Conservation (phyloP, 768 basidiomycete genomes). For the Serendipita indica region DNA sequence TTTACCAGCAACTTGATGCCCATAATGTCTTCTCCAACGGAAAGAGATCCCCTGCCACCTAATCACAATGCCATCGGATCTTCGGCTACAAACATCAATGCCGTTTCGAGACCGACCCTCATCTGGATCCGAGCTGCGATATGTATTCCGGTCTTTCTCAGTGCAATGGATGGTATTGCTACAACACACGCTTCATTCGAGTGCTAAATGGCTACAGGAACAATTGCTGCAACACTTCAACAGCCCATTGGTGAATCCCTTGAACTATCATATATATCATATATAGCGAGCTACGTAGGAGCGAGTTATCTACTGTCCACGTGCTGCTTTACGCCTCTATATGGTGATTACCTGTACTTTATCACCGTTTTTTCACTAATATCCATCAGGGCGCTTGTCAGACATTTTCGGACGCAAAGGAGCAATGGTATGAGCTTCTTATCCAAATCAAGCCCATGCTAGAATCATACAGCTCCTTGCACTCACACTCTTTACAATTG, state of each 20-base stretch:
- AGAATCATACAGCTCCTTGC: constrained; percentile 21
- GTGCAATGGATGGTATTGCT: constrained; percentile 80
- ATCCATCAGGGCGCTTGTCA: constrained; percentile 52
- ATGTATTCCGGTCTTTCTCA: constrained; percentile 73
- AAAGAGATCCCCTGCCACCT: not conserved
- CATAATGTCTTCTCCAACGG: not conserved
- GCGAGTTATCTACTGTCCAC: constrained; percentile 77
- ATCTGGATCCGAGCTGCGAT: constrained; percentile 60
- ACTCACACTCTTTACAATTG: constrained; percentile 25
- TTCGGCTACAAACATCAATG: not conserved
- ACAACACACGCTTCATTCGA: too few relatives aligned
- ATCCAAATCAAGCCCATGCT: constrained; percentile 20
- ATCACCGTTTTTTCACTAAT: constrained; percentile 14
- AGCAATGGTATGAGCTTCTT: constrained; percentile 60
- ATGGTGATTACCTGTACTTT: too few relatives aligned
- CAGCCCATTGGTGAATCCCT: constrained; percentile 79
- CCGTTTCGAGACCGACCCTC: constrained; percentile 16
- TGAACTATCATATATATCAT: constrained; percentile 50
- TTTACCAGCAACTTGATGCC: too few relatives aligned
- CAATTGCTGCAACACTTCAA: constrained; percentile 73
- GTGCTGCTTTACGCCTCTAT: constrained; percentile 88
- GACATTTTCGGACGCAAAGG: constrained; percentile 63
- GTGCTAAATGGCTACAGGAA: too few relatives aligned
- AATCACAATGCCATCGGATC: too few relatives aligned
- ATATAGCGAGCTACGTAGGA: constrained; percentile 68